Evolutionary conservation across 2,329 filamentous ascomycete species (phyloP), one percentile per base, ranked within the genome.

Genomic region (Teratosphaeria destructans): DNA sequence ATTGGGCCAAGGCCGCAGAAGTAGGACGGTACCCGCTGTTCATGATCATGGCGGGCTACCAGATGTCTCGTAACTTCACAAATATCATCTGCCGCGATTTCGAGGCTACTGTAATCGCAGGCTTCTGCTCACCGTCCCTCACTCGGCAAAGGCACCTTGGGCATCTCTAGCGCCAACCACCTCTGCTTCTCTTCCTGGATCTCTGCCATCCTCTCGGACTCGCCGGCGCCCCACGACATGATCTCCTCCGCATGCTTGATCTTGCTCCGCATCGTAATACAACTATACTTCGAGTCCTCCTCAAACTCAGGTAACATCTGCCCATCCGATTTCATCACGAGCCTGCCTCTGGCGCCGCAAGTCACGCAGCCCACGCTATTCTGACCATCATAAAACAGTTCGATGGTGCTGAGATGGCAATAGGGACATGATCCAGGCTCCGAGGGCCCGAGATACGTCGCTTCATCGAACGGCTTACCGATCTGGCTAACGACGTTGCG

Each of bases 1-100:
- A 85, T 89, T n/a, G 89, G 89, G 11, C 88, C 88, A 0, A 78
- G 88, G 69, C 52, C 59, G 34, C 23, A 52, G 60, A 61, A 59
- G 57, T 59, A 35, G 39, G 16, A n/a, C n/a, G 16, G 8, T 19
- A n/a, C 8, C 11, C 11, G 10, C 5, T 49, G 43, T 49, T 49
- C 19, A 49, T 19, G 16, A 49, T 23, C 3, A 19, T 49, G 3
- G 8, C n/a, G 16, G 8, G 1, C 3, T 6, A 23, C 16, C 16
- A 49, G 43, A 49, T 49, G 43, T 49, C 43, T 19, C n/a, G 43
- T 8, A 23, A n/a, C 37, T 16, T n/a, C 12, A 43, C 12, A 43
- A 39, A 39, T 16, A 43, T 43, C 37, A 43, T 3, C 37, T 43
- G 16, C 16, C 37, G 37, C 37, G 16, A 14, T 14, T 5, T 43